Evolutionary conservation across 1,284 basidiomycete genomes (phyloP).

Genomic region (Phaffia rhodozyma): DNA sequence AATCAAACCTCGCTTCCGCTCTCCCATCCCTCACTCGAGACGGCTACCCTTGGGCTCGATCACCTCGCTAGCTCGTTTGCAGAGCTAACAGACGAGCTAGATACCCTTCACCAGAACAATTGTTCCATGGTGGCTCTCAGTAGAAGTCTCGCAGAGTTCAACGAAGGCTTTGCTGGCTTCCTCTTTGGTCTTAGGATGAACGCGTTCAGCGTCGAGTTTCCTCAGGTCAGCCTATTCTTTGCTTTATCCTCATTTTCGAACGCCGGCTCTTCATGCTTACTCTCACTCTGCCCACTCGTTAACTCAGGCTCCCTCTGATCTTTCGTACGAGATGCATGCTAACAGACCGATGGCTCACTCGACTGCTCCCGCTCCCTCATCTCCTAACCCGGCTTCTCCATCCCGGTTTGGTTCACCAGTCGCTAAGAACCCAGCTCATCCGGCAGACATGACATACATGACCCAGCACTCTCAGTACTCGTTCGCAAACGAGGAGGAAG

Average conservation of each 20-base stretch:
- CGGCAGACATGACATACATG: conserved; percentile 30
- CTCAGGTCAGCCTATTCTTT: conserved; percentile 46
- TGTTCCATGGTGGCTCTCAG: conserved; percentile 59
- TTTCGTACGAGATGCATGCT: conserved; percentile 43
- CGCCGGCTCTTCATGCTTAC: not conserved
- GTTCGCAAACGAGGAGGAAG: conserved; percentile 17
- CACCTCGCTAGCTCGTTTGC: conserved; percentile 73
- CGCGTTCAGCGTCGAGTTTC: conserved; percentile 82
- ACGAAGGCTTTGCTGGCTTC: conserved; percentile 85
- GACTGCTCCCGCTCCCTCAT: not conserved
- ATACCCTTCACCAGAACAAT: conserved; percentile 62
- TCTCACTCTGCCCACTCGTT: not conserved
- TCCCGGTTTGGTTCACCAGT: not conserved
- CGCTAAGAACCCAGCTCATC: not conserved
- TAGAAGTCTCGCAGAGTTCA: conserved; percentile 68
- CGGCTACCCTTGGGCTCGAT: conserved; percentile 46
- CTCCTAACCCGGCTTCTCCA: not conserved
- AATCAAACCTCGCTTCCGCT: not conserved
- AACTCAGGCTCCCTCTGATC: conserved; percentile 24
- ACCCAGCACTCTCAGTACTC: conserved; percentile 26
- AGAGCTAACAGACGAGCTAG: conserved; percentile 77
- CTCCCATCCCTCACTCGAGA: conserved; percentile 52
- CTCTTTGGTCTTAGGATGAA: conserved; percentile 91
- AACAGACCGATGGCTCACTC: not conserved
- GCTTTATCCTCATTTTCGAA: not conserved